Conservation (phyloP, 192 early-diverging fungal genomes). For the Chytriomyces confervae region DNA sequence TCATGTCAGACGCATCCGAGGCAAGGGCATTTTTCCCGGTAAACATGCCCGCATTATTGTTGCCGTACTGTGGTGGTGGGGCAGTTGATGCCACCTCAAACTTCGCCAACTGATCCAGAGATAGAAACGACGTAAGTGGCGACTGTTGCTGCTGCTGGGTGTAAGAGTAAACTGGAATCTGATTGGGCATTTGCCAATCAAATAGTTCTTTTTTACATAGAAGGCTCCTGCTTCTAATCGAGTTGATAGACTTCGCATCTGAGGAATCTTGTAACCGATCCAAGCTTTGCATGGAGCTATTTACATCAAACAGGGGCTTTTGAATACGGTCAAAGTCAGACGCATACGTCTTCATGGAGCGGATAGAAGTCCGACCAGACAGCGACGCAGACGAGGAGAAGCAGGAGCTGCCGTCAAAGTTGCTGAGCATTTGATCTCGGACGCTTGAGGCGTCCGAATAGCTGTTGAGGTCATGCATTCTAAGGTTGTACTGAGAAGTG, state of each 20-base stretch:
- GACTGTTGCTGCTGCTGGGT: not conserved
- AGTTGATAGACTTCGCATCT: not conserved
- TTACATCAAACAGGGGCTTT: too few relatives aligned
- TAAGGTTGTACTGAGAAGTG: too few relatives aligned
- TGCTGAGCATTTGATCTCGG: too few relatives aligned
- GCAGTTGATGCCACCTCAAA: not conserved
- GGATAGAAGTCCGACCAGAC: too few relatives aligned
- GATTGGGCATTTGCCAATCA: not conserved
- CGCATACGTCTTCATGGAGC: too few relatives aligned
- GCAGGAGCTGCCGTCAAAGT: too few relatives aligned
- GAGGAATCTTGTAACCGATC: not conserved
- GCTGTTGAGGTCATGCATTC: too few relatives aligned
- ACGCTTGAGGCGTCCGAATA: too few relatives aligned
- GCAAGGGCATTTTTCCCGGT: not conserved
- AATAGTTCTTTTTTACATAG: not conserved
- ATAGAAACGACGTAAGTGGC: not conserved
- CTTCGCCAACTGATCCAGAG: not conserved
- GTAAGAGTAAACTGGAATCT: not conserved
- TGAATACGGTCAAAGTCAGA: too few relatives aligned
- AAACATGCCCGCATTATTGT: not conserved
- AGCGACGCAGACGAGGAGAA: too few relatives aligned
- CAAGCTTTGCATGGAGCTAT: not conserved
- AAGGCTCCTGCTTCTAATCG: not conserved
- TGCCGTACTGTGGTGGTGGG: not conserved
- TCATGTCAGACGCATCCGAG: conserved; percentile 8